Conservation (phyloP, 176 grass and related monocot species). For the Eremochloa ophiuroides region DNA sequence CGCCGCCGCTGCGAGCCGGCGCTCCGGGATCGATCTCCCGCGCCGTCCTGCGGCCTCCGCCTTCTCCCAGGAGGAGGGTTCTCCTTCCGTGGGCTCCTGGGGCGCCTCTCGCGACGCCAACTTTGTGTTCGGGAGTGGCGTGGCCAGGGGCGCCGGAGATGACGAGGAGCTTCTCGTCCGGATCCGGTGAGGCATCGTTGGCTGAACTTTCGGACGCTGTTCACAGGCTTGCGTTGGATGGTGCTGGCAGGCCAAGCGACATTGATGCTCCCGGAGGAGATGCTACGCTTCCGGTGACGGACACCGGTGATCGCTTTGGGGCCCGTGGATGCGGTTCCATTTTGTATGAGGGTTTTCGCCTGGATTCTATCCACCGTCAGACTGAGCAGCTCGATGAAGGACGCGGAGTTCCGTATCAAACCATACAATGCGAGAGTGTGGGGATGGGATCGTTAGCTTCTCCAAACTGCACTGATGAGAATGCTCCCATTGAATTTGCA, state of each 20-base stretch:
- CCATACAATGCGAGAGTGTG: background rate
- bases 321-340: background rate
- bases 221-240: background rate
- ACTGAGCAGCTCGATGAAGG: background rate
- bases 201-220: background rate
- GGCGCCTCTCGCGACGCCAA: background rate
- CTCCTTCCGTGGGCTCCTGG: constrained; percentile 14
- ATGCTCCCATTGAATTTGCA: background rate
- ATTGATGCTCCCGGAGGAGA: background rate
- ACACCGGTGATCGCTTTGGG: background rate
- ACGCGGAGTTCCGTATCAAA: background rate
- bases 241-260: background rate
- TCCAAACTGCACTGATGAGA: background rate
- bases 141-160: background rate
- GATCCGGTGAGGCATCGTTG: constrained; percentile 9
- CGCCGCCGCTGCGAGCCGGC: constrained; percentile 1
- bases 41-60: constrained; percentile 14
- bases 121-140: constrained; percentile 39
- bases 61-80: constrained; percentile 6
- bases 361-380: background rate
- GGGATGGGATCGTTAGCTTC: background rate
- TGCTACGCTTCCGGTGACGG: background rate
- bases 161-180: constrained; percentile 32
- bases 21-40: constrained; percentile 4
- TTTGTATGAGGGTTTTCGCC: background rate